Evolutionary conservation across 2,329 filamentous ascomycete species (phyloP), one percentile per base, ranked within the genome.

Genomic region (Fusarium luffae): DNA sequence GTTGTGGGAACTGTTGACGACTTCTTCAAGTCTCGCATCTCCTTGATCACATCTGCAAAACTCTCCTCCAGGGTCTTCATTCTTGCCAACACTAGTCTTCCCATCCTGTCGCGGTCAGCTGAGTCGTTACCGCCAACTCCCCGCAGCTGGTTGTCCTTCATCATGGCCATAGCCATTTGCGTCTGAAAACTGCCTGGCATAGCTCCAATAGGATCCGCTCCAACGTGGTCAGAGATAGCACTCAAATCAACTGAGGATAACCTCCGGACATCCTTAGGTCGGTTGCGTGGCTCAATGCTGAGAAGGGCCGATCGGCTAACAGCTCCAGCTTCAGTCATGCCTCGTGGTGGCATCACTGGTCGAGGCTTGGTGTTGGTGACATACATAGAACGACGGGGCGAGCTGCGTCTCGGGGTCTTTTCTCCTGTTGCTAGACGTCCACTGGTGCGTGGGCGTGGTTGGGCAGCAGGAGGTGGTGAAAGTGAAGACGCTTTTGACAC

Each of bases 11-110:
- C 79, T n/a, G 81, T 83, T 30, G 81, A 82, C 41, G 79, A 82
- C 48, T 79, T 80, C 79, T 83, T 88, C 77, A 88, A 81, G 68
- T 89, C 88, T 66, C 92, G 89, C 78, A 97, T 90, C 78, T 96
- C 93, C 67, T 88, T 89, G 59, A 94, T 88, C n/a, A 97, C 90
- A 63, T 97, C 93, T 4, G 92, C 87, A 78, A 98, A 95, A 16
- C 94, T 92, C 79, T 97, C 93, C 78, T 98, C 94, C 4, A 98
- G 85, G 10, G 92, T 95, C 78, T 96, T 96, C 93, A 98, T 98
- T 34, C 93, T 86, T 11, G 93, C 93, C 47, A 98, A 83, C 80
- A 98, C 92, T 47, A 97, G 86, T 59, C 93, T 88, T 71, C 90
- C 90, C 86, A 94, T 92, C 42, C 92, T 88, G 75, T 93, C 91